phyloP scores from a whole-genome alignment of 768 basidiomycete genomes.

The Suillus alpinus region DNA sequence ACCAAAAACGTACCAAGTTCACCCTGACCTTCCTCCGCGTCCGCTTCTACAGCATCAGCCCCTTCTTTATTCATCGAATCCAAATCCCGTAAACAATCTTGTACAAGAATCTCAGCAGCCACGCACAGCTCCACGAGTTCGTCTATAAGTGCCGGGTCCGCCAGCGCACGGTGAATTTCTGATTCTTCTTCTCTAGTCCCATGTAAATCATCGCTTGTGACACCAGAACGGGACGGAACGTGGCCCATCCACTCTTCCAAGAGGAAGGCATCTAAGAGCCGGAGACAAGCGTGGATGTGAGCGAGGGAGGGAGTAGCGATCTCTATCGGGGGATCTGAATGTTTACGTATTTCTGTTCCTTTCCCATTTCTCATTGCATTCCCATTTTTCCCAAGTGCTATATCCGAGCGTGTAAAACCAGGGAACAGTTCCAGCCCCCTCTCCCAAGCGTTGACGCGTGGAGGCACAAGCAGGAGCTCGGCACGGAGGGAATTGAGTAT shows the following conservation, averaged over 20 bases:
- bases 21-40: not conserved
- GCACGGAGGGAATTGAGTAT: conserved; percentile 31
- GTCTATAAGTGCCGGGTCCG: not conserved
- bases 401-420: conserved; percentile 13
- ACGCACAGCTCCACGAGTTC: not conserved
- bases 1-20: not conserved
- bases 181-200: conserved; percentile 13
- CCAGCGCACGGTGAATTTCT: not conserved
- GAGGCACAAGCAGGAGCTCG: conserved; percentile 39
- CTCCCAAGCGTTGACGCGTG: conserved; percentile 37
- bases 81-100: not conserved
- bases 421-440: conserved; percentile 42
- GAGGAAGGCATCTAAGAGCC: conserved; percentile 60
- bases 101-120: not conserved
- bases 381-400: not conserved
- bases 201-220: conserved; percentile 9
- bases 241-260: conserved; percentile 50
- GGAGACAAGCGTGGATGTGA: conserved; percentile 54
- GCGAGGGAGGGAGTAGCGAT: conserved; percentile 33
- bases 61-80: not conserved
- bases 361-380: not conserved
- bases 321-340: not conserved
- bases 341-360: not conserved
- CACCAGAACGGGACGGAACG: conserved; percentile 6
- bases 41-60: not conserved